Evolutionary conservation across 1,139 yeast species (phyloP), one percentile per base, ranked within the genome.

Genomic region (Hansenula lynferdii): DNA sequence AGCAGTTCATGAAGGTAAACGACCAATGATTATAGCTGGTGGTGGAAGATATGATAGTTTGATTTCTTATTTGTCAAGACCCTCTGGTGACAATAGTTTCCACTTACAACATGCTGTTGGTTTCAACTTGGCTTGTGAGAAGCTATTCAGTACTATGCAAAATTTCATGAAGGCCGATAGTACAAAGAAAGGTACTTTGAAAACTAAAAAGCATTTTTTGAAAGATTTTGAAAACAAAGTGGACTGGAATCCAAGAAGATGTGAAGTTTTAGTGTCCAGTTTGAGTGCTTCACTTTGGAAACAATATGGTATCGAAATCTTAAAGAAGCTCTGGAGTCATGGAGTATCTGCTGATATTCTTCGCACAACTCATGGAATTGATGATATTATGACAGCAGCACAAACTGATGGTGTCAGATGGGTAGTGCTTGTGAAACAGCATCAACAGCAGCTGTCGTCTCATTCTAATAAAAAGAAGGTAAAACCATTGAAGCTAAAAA

Each of bases 1-100:
- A 53, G 89, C 85, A 0, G 75, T 87, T 1, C 75, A 77, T 50
- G 84, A 84, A 42, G 75, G 69, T 59, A 61, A 43, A 28, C 60
- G 67, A 44, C 60, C 59, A 34, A 53, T 50, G 70, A 79, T 90
- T 31, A 63, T 86, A 31, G 94, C 94, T 11, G 92, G 95, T 1
- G 98, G 98, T 34, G 98, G 98, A 2, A 67, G 98, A 37, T 92
- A 87, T 54, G 97, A 92, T 54, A 64, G 69, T 18, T 67, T 90
- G 47, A 74, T 89, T 17, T 66, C 75, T 3, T 72, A 80, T 15
- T 72, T 86, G 44, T 74, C 87, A 0, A 75, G 78, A 47, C 69
- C 72, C 5, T 62, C 73, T 4, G 65, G 60, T 14, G 57, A 54
- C 8, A 68, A 64, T 38, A 56, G 62, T 11, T 65, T 64, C 18